Conservation (phyloP, 179 eudicot genomes). For the Silene vulgaris region DNA sequence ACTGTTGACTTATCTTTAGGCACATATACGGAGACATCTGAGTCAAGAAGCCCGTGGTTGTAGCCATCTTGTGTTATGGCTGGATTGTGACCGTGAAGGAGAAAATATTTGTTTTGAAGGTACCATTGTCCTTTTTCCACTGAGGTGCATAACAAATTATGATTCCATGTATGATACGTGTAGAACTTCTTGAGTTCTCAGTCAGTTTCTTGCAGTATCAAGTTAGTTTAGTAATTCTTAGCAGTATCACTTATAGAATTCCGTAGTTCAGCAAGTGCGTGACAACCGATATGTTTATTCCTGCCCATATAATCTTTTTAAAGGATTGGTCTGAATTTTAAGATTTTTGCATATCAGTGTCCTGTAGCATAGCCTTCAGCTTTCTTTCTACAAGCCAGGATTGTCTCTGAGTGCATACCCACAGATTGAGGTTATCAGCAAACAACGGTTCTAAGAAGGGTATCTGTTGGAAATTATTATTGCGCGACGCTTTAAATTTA, state of each 20-base stretch:
- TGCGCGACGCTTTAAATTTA: not conserved
- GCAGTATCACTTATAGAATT: too few species aligned
- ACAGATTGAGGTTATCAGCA: not conserved
- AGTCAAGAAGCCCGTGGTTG: conserved; percentile 93
- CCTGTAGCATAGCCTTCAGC: conserved; percentile 3
- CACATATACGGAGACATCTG: conserved; percentile 79
- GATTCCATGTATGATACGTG: not conserved
- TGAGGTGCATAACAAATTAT: not conserved
- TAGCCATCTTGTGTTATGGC: conserved; percentile 77
- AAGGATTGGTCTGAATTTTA: not conserved
- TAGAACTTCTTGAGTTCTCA: not conserved
- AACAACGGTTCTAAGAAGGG: not conserved
- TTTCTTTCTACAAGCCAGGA: not conserved
- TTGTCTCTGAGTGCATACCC: not conserved
- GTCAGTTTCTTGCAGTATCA: too few species aligned
- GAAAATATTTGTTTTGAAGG: conserved; percentile 99
- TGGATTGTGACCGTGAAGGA: conserved; percentile 98
- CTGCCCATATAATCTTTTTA: not conserved
- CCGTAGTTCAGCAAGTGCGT: not conserved
- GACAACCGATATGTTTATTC: not conserved
- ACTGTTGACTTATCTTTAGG: conserved; percentile 40
- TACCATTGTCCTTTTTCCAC: conserved; percentile 20
- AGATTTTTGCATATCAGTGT: not conserved
- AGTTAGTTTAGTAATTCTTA: too few species aligned
- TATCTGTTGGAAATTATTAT: not conserved